These are phyloP conservation scores for Fragosphaeria purpurea DNA, from an alignment of 2,329 filamentous ascomycete species.

Conservation along the genomic window DNA sequence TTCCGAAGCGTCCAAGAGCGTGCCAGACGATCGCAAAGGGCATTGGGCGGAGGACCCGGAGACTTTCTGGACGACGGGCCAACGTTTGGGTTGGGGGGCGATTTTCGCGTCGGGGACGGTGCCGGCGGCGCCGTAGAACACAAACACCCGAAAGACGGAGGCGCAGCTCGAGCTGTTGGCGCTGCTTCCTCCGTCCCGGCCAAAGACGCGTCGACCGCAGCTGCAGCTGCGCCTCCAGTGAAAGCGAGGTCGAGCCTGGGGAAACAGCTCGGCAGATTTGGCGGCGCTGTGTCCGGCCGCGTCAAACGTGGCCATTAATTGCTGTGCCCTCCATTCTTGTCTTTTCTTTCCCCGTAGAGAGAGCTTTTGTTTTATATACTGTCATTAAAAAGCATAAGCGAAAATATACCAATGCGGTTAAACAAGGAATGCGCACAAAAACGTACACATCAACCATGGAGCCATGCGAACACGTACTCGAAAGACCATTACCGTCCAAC, in stretches of 20 bases:
- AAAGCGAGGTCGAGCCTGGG: slow-evolving; percentile 56
- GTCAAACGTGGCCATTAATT: slow-evolving; percentile 38
- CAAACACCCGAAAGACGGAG: slow-evolving; percentile 32
- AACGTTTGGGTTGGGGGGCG: slow-evolving; percentile 25
- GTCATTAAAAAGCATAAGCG: too few relatives aligned
- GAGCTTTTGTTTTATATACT: background rate
- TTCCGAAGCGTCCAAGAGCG: slow-evolving; percentile 87
- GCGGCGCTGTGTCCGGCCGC: slow-evolving; percentile 59
- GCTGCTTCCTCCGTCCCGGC: background rate
- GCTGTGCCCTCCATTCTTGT: too few relatives aligned
- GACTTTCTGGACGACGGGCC: slow-evolving; percentile 32
- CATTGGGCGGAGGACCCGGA: slow-evolving; percentile 38
- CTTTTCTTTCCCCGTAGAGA: too few relatives aligned
- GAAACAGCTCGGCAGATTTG: slow-evolving; percentile 58
- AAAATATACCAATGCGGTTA: too few relatives aligned
- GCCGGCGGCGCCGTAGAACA: slow-evolving; percentile 25
- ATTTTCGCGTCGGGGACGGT: slow-evolving; percentile 31
- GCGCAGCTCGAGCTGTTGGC: slow-evolving; percentile 23
- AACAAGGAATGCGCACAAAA: too few relatives aligned
- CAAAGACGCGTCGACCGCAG: slow-evolving; percentile 33
- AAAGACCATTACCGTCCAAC: too few relatives aligned
- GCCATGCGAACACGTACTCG: too few relatives aligned
- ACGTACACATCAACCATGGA: too few relatives aligned
- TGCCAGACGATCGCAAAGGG: slow-evolving; percentile 59
- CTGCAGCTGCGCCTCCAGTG: slow-evolving; percentile 32